Evolutionary conservation across 2,329 filamentous ascomycete genomes (phyloP).

Genomic region (Penicillium sp.): DNA sequence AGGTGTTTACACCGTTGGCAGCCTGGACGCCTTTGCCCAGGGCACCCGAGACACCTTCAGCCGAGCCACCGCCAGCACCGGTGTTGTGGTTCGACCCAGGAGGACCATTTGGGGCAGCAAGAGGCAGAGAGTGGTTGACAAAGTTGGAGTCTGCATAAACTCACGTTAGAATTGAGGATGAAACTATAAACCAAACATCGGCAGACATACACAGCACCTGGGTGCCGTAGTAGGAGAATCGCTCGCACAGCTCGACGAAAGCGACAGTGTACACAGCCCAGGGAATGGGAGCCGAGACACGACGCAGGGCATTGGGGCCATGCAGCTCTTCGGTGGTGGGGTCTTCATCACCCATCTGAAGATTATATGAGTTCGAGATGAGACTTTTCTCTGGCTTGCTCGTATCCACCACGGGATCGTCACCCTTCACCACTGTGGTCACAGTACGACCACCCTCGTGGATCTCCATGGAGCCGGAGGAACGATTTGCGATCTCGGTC

Average conservation of each 20-base stretch:
- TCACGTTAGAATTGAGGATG: background rate
- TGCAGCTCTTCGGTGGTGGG: slow-evolving; percentile 32
- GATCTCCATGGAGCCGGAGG: slow-evolving; percentile 12
- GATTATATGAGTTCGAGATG: slow-evolving; percentile 10
- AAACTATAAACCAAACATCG: background rate
- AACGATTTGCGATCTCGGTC: background rate
- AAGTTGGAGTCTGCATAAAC: slow-evolving; percentile 54
- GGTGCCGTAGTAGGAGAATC: slow-evolving; percentile 74
- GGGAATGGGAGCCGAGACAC: slow-evolving; percentile 50
- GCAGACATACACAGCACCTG: slow-evolving; percentile 23
- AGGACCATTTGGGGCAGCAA: slow-evolving; percentile 11
- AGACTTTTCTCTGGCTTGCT: slow-evolving; percentile 14
- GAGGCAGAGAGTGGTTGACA: slow-evolving; percentile 54
- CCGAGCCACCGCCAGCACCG: slow-evolving; percentile 47
- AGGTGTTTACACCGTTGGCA: slow-evolving; percentile 50
- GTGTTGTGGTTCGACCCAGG: slow-evolving; percentile 48
- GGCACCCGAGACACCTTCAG: slow-evolving; percentile 51
- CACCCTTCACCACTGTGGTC: background rate
- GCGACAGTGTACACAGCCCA: slow-evolving; percentile 67
- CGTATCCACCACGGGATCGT: background rate
- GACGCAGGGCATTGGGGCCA: slow-evolving; percentile 30
- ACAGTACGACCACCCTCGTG: slow-evolving; percentile 3
- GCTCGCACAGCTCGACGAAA: slow-evolving; percentile 71
- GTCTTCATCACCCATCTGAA: slow-evolving; percentile 16
- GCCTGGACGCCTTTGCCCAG: slow-evolving; percentile 56